phyloP scores from a whole-genome alignment of 352 stramenopile genomes.

The Phytophthora chlamydospora region DNA sequence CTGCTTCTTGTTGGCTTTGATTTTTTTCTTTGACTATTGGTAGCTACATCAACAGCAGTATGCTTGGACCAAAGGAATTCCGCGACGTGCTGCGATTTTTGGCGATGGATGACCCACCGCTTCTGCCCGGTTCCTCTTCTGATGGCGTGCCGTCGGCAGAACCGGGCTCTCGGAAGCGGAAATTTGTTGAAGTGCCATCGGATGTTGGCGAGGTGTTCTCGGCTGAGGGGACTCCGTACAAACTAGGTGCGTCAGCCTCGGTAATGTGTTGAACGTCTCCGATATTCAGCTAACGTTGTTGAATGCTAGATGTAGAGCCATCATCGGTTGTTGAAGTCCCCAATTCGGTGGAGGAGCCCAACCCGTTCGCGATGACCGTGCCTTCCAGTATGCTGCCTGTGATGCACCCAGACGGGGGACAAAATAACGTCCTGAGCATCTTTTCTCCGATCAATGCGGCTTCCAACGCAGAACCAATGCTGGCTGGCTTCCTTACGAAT shows the following conservation, averaged over 20 bases:
- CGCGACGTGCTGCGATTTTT: slow-evolving; percentile 84
- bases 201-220: slow-evolving; percentile 25
- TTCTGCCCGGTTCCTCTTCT: slow-evolving; percentile 63
- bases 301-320: slow-evolving; percentile 31
- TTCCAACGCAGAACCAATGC: slow-evolving; percentile 14
- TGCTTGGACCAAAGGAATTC: slow-evolving; percentile 87
- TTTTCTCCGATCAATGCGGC: slow-evolving; percentile 59
- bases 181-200: slow-evolving; percentile 79
- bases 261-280: neutral
- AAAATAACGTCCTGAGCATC: slow-evolving; percentile 79
- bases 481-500: slow-evolving; percentile 41
- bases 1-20: slow-evolving; percentile 20
- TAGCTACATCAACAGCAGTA: slow-evolving; percentile 82
- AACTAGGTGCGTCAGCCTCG: slow-evolving; percentile 27
- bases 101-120: slow-evolving; percentile 81
- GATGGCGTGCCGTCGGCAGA: slow-evolving; percentile 43
- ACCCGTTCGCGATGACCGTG: slow-evolving; percentile 44
- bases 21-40: slow-evolving; percentile 51
- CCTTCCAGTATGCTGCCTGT: slow-evolving; percentile 26
- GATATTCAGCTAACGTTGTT: slow-evolving; percentile 5
- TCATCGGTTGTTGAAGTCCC: slow-evolving; percentile 60
- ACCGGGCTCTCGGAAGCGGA: slow-evolving; percentile 65
- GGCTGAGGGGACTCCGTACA: slow-evolving; percentile 21
- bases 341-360: slow-evolving; percentile 36
- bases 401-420: slow-evolving; percentile 19